Evolutionary conservation across 2,329 filamentous ascomycete genomes (phyloP).

Genomic region (Verticillium klebahnii): DNA sequence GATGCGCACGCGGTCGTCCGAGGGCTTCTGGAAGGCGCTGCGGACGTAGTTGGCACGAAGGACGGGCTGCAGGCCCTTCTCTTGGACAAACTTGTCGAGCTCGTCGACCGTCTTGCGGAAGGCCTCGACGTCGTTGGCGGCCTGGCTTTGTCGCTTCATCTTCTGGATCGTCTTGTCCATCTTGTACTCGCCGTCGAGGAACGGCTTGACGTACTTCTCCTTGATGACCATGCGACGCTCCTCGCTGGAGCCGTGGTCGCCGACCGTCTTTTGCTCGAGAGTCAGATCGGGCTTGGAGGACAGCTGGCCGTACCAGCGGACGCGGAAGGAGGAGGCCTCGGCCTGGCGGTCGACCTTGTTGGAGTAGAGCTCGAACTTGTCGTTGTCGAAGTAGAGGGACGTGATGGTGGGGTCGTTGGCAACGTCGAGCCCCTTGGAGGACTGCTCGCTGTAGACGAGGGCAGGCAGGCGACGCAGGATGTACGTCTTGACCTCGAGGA

Average conservation of each 20-base stretch:
- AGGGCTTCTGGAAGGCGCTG: constrained; percentile 93
- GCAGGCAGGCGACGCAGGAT: constrained; percentile 88
- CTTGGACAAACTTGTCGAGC: constrained; percentile 75
- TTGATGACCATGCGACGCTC: constrained; percentile 84
- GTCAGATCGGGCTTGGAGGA: constrained; percentile 73
- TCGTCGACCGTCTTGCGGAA: constrained; percentile 69
- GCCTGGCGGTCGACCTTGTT: constrained; percentile 74
- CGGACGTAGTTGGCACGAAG: constrained; percentile 89
- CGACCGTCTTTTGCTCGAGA: constrained; percentile 84
- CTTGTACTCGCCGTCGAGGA: constrained; percentile 81
- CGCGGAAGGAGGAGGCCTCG: constrained; percentile 69
- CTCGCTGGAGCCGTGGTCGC: constrained; percentile 69
- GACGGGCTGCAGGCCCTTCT: constrained; percentile 75
- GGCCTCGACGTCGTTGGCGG: constrained; percentile 59
- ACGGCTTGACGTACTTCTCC: constrained; percentile 86
- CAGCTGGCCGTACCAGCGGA: constrained; percentile 90
- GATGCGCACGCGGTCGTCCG: constrained; percentile 84
- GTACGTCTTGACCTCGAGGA: constrained; percentile 94
- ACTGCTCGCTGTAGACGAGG: constrained; percentile 86
- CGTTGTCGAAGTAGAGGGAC: constrained; percentile 92
- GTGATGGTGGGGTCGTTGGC: constrained; percentile 86
- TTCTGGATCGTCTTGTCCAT: constrained; percentile 89
- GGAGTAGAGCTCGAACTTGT: constrained; percentile 79
- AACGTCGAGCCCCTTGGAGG: constrained; percentile 75
- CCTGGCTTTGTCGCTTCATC: constrained; percentile 68